A percentile compares a stretch with the other conserved stretches of the same genome.
These are phyloP conservation scores for Collybiopsis confluens DNA, from an alignment of 768 basidiomycete species.

Conservation along the genomic window DNA sequence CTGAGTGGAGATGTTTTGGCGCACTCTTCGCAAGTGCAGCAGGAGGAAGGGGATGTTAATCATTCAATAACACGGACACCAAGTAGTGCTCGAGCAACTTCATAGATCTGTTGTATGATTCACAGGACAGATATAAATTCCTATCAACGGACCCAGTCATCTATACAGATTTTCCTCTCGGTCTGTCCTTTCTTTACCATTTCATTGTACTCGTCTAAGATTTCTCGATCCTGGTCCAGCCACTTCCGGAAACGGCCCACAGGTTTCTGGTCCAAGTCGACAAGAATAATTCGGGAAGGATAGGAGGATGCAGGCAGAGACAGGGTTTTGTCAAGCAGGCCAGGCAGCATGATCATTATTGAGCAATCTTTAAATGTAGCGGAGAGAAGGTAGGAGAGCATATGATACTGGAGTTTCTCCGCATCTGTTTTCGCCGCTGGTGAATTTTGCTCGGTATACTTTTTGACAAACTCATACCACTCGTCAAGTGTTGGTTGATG, in stretches of 20 bases:
- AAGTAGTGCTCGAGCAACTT: not conserved
- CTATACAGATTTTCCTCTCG: conserved; percentile 12
- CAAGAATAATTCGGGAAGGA: conserved; percentile 50
- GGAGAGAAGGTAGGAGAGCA: conserved; percentile 78
- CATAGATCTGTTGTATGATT: not conserved
- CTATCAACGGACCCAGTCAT: conserved; percentile 14
- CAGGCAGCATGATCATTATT: conserved; percentile 20
- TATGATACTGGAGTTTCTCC: conserved; percentile 53
- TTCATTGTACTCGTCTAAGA: conserved; percentile 43
- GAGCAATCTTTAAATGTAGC: conserved; percentile 98
- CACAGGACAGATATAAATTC: not conserved
- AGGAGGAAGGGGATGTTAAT: not conserved
- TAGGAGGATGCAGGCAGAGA: conserved; percentile 11
- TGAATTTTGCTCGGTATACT: conserved; percentile 30
- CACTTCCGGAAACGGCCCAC: conserved; percentile 62
- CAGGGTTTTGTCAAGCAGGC: conserved; percentile 26
- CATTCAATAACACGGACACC: conserved; percentile 1
- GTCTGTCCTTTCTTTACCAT: conserved; percentile 11
- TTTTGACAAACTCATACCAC: conserved; percentile 60
- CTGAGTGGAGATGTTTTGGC: conserved; percentile 4
- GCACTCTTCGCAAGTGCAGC: not conserved
- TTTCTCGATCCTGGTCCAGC: conserved; percentile 67
- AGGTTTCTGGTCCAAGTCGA: conserved; percentile 86
- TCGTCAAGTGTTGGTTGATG: conserved; percentile 59
- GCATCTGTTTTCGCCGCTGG: conserved; percentile 12